phyloP scores from a whole-genome alignment of 2,329 filamentous ascomycete species.

The Sodiomyces alkalinus region DNA sequence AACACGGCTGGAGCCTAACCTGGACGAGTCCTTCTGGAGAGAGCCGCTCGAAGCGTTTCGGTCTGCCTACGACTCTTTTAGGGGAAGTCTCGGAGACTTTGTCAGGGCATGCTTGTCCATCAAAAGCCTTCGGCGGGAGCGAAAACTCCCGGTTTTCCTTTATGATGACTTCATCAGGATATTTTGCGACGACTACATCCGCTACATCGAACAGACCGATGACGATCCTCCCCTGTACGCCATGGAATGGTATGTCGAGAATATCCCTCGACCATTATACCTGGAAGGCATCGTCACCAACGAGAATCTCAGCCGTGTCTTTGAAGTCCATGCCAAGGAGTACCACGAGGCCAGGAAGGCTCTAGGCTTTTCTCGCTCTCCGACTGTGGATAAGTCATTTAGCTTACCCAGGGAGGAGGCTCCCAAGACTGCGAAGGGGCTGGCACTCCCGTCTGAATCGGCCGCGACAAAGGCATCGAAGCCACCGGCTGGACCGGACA shows the following conservation, averaged over 20 bases:
- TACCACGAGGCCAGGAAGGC: slow-evolving; percentile 5
- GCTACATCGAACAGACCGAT: slow-evolving; percentile 19
- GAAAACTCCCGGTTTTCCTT: slow-evolving; percentile 23
- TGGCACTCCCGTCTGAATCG: too few relatives aligned
- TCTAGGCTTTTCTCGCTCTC: neutral
- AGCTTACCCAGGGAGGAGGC: too few relatives aligned
- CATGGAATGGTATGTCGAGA: slow-evolving; percentile 24
- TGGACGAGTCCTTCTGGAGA: slow-evolving; percentile 1
- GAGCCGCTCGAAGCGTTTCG: slow-evolving; percentile 23
- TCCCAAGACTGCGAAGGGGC: too few relatives aligned
- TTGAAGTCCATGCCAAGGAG: slow-evolving; percentile 18
- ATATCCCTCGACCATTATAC: slow-evolving; percentile 11
- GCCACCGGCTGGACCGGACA: too few relatives aligned
- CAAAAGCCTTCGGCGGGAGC: slow-evolving; percentile 18
- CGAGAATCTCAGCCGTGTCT: slow-evolving; percentile 18
- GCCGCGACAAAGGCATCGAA: too few relatives aligned
- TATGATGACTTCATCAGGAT: slow-evolving; percentile 38
- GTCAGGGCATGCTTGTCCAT: slow-evolving; percentile 28
- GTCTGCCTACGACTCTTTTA: slow-evolving; percentile 25
- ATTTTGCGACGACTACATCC: slow-evolving; percentile 25
- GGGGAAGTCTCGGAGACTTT: slow-evolving; percentile 24
- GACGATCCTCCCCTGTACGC: slow-evolving; percentile 17
- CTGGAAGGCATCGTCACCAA: slow-evolving; percentile 16
- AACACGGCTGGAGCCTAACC: too few relatives aligned
- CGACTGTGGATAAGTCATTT: too few relatives aligned